Evolutionary conservation across 805 yeast species (phyloP).

Genomic region (Schwanniomyces yamadae): DNA sequence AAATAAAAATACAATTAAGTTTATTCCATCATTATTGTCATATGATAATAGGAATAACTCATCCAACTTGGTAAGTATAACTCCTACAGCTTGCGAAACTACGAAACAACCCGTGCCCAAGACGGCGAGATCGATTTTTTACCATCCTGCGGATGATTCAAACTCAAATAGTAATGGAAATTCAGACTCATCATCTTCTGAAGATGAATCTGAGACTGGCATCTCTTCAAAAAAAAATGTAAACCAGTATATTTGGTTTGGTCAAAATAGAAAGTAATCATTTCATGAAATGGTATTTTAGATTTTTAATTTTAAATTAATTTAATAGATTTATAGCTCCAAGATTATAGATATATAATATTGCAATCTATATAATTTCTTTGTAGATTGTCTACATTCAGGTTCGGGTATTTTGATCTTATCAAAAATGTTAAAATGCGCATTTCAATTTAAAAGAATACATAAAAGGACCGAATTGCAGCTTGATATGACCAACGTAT

Average conservation of each 20-base stretch:
- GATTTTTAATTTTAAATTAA: no score
- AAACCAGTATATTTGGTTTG: conserved; percentile 37
- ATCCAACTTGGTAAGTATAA: conserved; percentile 6
- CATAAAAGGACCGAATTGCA: background rate
- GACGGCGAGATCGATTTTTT: conserved; percentile 30
- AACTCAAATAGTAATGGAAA: conserved; percentile 5
- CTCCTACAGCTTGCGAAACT: conserved; percentile 2
- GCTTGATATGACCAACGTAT: conserved; percentile 6
- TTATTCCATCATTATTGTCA: conserved; percentile 25
- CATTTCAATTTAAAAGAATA: background rate
- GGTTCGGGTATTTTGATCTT: no score
- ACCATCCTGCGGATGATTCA: conserved; percentile 20
- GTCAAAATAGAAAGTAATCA: conserved; percentile 26
- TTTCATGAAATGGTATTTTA: no score
- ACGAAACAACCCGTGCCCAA: conserved; percentile 4
- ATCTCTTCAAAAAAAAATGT: conserved; percentile 7
- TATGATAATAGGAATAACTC: conserved; percentile 6
- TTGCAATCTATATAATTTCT: no score
- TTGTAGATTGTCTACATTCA: background rate
- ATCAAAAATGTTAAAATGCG: no score
- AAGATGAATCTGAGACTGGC: conserved; percentile 5
- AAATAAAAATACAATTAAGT: conserved; percentile 30
- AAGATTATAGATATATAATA: no score
- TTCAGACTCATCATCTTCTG: conserved; percentile 1
- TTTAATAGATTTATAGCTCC: no score